phyloP scores from a whole-genome alignment of 306 rosid species.

The Begonia peltatifolia region DNA sequence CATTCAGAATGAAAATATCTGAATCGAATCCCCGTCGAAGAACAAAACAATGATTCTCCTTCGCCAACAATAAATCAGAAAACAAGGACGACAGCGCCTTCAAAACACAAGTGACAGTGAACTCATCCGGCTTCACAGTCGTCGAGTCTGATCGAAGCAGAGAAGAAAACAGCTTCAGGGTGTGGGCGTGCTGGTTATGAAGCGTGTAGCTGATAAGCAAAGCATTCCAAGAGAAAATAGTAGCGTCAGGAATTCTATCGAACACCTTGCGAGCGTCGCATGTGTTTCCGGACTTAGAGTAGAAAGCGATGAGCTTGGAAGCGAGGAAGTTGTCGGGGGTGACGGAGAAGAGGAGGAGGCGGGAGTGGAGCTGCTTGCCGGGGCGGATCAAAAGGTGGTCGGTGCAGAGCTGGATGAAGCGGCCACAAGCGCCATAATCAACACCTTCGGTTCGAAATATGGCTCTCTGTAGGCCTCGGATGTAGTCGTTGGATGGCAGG shows the following conservation, averaged over 20 bases:
- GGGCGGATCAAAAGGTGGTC: conserved; percentile 36
- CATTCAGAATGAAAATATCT: conserved; percentile 48
- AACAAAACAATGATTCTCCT: conserved; percentile 45
- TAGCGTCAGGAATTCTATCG: conserved; percentile 38
- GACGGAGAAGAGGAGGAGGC: conserved; percentile 48
- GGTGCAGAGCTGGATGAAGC: conserved; percentile 47
- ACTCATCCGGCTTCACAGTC: conserved; percentile 30
- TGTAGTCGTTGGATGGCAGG: conserved; percentile 6
- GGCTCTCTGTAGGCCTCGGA: conserved; percentile 18
- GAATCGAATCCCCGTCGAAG: conserved; percentile 32
- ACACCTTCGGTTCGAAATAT: conserved; percentile 14
- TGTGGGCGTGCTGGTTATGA: conserved; percentile 28
- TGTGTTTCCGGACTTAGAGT: conserved; percentile 28
- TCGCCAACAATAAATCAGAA: conserved; percentile 12
- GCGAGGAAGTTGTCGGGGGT: conserved; percentile 73
- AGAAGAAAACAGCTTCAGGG: conserved; percentile 35
- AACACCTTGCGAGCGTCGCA: conserved; percentile 51
- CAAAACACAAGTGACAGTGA: conserved; percentile 40
- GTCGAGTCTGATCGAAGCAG: conserved; percentile 12
- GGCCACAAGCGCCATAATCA: conserved; percentile 48
- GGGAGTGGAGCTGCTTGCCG: conserved; percentile 73
- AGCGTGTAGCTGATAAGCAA: conserved; percentile 52
- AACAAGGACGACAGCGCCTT: conserved; percentile 40
- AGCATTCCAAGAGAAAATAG: conserved; percentile 66
- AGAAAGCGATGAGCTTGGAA: conserved; percentile 49